Conservation (phyloP, 225 moss, liverwort and hornwort genomes). For the Polytrichum formosum region DNA sequence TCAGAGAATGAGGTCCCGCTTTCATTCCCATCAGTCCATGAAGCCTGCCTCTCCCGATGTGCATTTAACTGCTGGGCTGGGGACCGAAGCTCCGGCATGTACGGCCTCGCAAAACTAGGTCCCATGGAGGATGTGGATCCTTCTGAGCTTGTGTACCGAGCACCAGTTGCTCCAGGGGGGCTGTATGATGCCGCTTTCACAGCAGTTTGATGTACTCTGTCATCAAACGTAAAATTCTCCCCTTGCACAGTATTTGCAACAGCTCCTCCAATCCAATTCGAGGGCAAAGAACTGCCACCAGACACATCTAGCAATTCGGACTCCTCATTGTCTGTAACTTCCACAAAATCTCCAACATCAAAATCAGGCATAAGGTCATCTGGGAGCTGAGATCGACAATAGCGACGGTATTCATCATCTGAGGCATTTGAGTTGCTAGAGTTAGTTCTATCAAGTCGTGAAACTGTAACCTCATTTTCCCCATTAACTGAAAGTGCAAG, state of each 20-base stretch:
- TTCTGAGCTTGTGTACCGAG: conserved; percentile 29
- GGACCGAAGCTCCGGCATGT: conserved; percentile 57
- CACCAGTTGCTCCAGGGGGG: conserved; percentile 18
- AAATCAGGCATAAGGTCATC: conserved; percentile 61
- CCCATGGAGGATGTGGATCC: conserved; percentile 36
- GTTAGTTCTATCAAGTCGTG: conserved; percentile 44
- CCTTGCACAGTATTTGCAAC: conserved; percentile 19
- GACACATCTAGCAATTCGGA: conserved; percentile 12
- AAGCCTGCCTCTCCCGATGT: conserved; percentile 36
- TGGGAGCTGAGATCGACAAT: conserved; percentile 54
- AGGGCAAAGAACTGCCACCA: conserved; percentile 12
- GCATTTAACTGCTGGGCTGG: conserved; percentile 24
- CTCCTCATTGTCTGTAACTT: conserved; percentile 31
- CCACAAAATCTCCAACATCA: conserved; percentile 44
- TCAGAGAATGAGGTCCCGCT: conserved; percentile 22
- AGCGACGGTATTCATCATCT: conserved; percentile 52
- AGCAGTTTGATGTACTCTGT: conserved; percentile 23
- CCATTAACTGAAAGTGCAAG: conserved; percentile 7
- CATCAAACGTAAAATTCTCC: conserved; percentile 32
- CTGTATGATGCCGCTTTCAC: conserved; percentile 26
- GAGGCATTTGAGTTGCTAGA: conserved; percentile 60
- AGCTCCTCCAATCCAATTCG: conserved; percentile 28
- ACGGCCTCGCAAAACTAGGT: conserved; percentile 32
- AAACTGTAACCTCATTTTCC: conserved; percentile 22
- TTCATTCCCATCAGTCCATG: conserved; percentile 38